Base-by-base conservation (phyloP, 2,329 filamentous ascomycete genomes). In the Hypoxylon sp. region DNA sequence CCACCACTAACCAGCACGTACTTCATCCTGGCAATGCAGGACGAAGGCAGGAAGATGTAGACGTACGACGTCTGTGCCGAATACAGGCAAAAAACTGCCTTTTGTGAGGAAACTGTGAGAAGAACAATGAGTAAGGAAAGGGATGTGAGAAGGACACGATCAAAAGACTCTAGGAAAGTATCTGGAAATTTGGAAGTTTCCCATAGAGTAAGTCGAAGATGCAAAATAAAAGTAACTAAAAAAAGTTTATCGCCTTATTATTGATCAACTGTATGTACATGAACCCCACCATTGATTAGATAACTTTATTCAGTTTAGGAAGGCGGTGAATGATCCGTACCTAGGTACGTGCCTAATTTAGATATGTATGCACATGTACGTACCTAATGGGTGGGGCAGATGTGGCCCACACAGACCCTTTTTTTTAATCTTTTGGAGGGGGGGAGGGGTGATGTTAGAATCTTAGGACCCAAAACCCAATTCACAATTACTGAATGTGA, bases 1-100 rank as follows among this genome's bases (percentile, higher is more conserved):
- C 90, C 91, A 85, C 91, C 91, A 72, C 90, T 92, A 71, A 93
- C 90, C 71, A 93, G 84, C 79, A 93, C 89, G 84, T 93, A 93
- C 83, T 93, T 92, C 91, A 93, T 93, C 75, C 81, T 88, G 74
- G 51, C 38, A 22, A 55, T 36, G 57, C 9, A 18, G 18, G 16
- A 44, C 26, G 11, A 36, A 49, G 36, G 26, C 18, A 38, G 44
- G 40, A 45, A 36, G 30, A 33, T 28, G 28, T 52, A 42, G 12
- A 45, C 5, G 50, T 22, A 51, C 9, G 30, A 11, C 26, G 11
- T 36, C 49, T 4, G 49, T 45, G 50, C 49, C 32, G 30, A 22
- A 26, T 30, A 20, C 33, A 30, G 49, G 49, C 28, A 59, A 20
- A 59, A 20, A 48, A 14, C 12, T 32, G 28, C 42, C 16, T 48